Evolutionary conservation across 2,329 filamentous ascomycete species (phyloP).

Genomic region (Zasmidium angulare): DNA sequence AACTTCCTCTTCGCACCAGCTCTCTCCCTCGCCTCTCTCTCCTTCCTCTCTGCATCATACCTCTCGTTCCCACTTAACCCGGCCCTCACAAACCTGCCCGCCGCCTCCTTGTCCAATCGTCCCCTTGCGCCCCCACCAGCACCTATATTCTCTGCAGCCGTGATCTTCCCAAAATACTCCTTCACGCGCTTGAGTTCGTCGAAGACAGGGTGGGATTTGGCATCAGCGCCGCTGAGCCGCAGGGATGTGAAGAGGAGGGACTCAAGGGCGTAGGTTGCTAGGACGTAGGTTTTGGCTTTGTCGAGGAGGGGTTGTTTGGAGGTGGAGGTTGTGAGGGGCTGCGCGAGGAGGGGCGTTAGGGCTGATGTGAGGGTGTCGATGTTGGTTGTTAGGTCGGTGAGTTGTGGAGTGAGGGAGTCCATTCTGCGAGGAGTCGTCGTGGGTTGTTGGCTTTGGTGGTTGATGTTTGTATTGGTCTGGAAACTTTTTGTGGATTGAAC

Average conservation of each 20-base stretch:
- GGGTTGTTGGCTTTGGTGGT: background rate
- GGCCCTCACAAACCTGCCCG: slow-evolving; percentile 77
- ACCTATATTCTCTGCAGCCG: slow-evolving; percentile 59
- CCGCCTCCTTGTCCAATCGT: slow-evolving; percentile 71
- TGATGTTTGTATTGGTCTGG: slow-evolving; percentile 2
- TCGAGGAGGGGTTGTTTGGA: slow-evolving; percentile 87
- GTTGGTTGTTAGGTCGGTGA: slow-evolving; percentile 68
- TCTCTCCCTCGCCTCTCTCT: slow-evolving; percentile 38
- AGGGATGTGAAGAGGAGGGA: slow-evolving; percentile 84
- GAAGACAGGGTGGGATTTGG: slow-evolving; percentile 82
- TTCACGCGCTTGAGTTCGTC: slow-evolving; percentile 81
- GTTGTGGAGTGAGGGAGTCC: slow-evolving; percentile 61
- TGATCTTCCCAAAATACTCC: slow-evolving; percentile 92
- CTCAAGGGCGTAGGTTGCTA: slow-evolving; percentile 85
- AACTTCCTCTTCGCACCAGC: slow-evolving; percentile 38
- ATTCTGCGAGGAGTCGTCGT: slow-evolving; percentile 39
- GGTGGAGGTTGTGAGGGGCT: slow-evolving; percentile 64
- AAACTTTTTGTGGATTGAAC: background rate
- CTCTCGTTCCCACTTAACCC: slow-evolving; percentile 61
- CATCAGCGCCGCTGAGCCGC: slow-evolving; percentile 73
- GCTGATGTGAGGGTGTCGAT: slow-evolving; percentile 76
- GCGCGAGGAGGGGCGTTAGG: slow-evolving; percentile 70
- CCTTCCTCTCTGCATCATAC: slow-evolving; percentile 43
- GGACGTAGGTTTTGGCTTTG: slow-evolving; percentile 89
- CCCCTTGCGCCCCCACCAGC: slow-evolving; percentile 36